These are phyloP conservation scores for Cercospora sp. DNA, from an alignment of 2,329 filamentous ascomycete species.

Conservation along the genomic window DNA sequence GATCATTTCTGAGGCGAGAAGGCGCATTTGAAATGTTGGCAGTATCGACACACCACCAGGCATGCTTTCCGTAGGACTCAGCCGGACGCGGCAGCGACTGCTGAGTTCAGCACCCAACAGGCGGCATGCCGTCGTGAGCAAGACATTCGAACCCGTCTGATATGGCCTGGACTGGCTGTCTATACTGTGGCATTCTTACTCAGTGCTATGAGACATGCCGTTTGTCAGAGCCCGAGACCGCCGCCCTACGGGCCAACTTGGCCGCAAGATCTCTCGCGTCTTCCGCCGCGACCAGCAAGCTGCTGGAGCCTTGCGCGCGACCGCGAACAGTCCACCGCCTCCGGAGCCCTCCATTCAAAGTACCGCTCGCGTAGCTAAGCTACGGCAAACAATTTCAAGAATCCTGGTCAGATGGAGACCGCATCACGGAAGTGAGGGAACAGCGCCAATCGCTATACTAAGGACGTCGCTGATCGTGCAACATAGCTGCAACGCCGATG, in stretches of 20 bases:
- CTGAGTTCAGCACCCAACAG: background rate
- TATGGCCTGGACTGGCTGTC: background rate
- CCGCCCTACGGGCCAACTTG: background rate
- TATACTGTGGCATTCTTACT: background rate
- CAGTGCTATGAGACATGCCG: slow-evolving; percentile 12
- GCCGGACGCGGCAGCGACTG: background rate
- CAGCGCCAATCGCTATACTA: background rate
- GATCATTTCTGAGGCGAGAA: background rate
- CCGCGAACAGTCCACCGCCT: slow-evolving; percentile 11
- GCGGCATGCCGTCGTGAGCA: background rate
- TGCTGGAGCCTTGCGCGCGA: background rate
- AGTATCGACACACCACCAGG: background rate
- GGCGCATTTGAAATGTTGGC: background rate
- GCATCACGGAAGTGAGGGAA: slow-evolving; percentile 1
- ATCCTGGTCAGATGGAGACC: slow-evolving; percentile 9
- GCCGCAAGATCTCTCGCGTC: slow-evolving; percentile 20
- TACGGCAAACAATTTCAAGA: slow-evolving; percentile 25
- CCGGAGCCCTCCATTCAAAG: background rate
- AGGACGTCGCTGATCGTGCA: background rate
- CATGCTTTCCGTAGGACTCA: background rate
- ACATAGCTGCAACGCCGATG: background rate
- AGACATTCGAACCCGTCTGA: background rate
- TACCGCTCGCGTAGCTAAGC: slow-evolving; percentile 2
- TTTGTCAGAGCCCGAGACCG: slow-evolving; percentile 11
- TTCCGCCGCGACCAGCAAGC: slow-evolving; percentile 15